These are phyloP conservation scores for Penicillium sp. DNA, from an alignment of 2,329 filamentous ascomycete genomes.

Conservation along the genomic window DNA sequence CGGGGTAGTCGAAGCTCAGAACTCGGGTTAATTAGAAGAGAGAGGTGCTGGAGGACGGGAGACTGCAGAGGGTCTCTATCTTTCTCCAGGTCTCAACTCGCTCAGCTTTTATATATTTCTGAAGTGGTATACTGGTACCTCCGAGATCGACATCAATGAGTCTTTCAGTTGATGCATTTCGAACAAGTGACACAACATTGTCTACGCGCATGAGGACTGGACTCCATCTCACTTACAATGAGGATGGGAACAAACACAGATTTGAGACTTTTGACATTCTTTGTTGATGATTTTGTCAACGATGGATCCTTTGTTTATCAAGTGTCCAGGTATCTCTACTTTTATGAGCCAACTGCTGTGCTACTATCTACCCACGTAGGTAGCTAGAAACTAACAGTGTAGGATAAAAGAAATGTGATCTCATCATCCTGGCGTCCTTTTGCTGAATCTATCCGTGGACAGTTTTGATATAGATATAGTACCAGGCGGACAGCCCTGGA, in stretches of 20 bases:
- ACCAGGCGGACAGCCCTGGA: too few relatives aligned
- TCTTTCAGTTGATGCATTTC: background rate
- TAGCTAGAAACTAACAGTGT: background rate
- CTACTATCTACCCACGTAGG: background rate
- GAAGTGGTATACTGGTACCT: background rate
- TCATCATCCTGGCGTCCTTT: background rate
- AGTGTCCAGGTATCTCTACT: background rate
- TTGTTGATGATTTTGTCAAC: background rate
- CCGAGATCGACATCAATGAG: background rate
- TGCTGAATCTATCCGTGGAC: background rate
- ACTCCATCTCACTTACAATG: constrained; percentile 1
- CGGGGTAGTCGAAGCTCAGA: background rate
- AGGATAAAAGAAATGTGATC: background rate
- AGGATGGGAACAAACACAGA: background rate
- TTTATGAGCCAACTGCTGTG: background rate
- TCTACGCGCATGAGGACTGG: background rate
- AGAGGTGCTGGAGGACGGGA: background rate
- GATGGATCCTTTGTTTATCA: background rate
- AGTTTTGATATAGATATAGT: background rate
- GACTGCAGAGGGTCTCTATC: background rate
- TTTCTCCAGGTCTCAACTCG: background rate
- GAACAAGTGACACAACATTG: background rate
- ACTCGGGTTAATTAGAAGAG: background rate
- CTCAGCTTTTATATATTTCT: background rate
- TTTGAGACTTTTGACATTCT: background rate